These are phyloP conservation scores for Xylaria sp. DNA, from an alignment of 2,329 filamentous ascomycete genomes.

Conservation along the genomic window DNA sequence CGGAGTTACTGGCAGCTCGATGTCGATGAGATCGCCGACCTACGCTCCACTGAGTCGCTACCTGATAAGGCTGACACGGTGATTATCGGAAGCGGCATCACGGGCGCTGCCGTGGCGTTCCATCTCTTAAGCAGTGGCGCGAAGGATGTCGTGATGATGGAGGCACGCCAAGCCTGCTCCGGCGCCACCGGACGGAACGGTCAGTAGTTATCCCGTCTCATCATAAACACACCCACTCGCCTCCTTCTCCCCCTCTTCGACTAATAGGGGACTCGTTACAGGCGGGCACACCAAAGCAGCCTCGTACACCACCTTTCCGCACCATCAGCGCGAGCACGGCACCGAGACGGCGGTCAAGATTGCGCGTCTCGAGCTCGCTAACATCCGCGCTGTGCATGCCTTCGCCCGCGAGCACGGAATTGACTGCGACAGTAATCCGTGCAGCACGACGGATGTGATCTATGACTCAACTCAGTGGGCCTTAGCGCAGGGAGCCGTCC, in stretches of 20 bases:
- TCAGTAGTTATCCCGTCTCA: conserved; percentile 41
- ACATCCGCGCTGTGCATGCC: conserved; percentile 60
- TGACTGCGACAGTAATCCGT: conserved; percentile 54
- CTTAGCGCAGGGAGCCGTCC: conserved; percentile 46
- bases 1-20: conserved; percentile 67
- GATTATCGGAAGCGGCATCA: conserved; percentile 69
- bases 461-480: conserved; percentile 55
- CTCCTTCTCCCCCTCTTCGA: not conserved
- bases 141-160: conserved; percentile 63
- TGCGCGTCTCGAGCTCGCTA: conserved; percentile 57
- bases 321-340: conserved; percentile 53
- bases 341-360: conserved; percentile 55
- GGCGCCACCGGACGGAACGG: conserved; percentile 68
- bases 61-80: conserved; percentile 62
- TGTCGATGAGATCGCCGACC: conserved; percentile 58
- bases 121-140: conserved; percentile 51
- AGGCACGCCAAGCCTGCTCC: conserved; percentile 69
- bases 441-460: conserved; percentile 63
- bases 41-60: conserved; percentile 54
- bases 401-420: conserved; percentile 57
- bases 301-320: conserved; percentile 55
- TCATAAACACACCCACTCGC: not conserved
- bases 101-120: conserved; percentile 64
- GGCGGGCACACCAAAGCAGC: conserved; percentile 52
- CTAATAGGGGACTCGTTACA: conserved; percentile 23